Base-by-base conservation (phyloP, 1,139 yeast genomes). In the Suhomyces kunorum region DNA sequence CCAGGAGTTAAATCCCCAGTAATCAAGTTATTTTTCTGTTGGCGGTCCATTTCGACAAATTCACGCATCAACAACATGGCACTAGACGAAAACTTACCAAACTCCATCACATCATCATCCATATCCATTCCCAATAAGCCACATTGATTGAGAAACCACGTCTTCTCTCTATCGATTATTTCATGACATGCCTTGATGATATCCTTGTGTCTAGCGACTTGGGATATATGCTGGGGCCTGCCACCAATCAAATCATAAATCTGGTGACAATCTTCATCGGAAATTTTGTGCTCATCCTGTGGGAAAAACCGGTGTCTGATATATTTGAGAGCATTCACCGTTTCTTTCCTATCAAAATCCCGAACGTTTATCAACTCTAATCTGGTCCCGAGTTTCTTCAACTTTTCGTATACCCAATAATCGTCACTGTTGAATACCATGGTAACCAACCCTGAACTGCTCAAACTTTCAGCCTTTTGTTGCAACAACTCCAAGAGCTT, bases 61-160 rank as follows among this genome's bases (percentile, higher is more conserved):
- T 78, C 88, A 42, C 78, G 69, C 79, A 85, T 81, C 39, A 87
- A 66, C 15, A 83, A 65, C 90, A 86, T 85, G 8, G 95, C 92
- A 32, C 87, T 75, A 2, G 83, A 68, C 5, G 89, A 73, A 54
- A 87, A 87, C 58, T 87, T 87, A 6, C 95, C 95, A 47, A 79
- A 75, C 47, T 85, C 94, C 86, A 86, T 84, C 5, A 87, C 95
- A 62, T 87, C 95, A 54, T 87, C 95, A 58, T 87, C 95, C 95
- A 87, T 86, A 17, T 71, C 80, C 50, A 72, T 73, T 2, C 95
- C 95, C 7, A 87, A 61, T 12, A 87, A 66, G 0, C 89, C 94
- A 63, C 95, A 86, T 52, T 86, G 89, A 54, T 86, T 87, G 43
- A 87, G 67, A 49, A 86, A 83, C 95, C 95, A 87, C 0, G 90